Evolutionary conservation across 2,329 filamentous ascomycete species (phyloP), one percentile per base, ranked within the genome.

Genomic region (Clarireedia monteithiana): DNA sequence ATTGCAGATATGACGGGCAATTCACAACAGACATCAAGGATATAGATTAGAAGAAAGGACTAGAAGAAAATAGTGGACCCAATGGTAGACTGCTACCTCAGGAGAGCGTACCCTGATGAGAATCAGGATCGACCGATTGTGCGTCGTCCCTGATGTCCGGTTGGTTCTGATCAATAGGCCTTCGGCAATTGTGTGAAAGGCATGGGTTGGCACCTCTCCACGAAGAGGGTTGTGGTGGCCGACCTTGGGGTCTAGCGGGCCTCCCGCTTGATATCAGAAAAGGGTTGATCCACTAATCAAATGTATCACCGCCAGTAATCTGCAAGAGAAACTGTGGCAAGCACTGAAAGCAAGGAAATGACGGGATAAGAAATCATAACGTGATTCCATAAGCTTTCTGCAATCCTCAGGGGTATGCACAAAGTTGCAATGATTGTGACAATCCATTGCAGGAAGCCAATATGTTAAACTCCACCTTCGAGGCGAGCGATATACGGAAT

Each of bases 301-400:
- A 46, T 12, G 20, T 14, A 6, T 23, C 42, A 23, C 42, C 17
- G 12, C 42, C 62, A 63, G 53, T 66, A 56, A 61, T 53, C 34
- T 49, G 49, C n/a, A 24, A 48, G 48, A 24, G 27, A 45, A 59
- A 55, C 40, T 38, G 58, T 61, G 57, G 50, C 60, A 55, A 53
- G 45, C 50, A 26, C 20, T 30, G 53, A 46, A 55, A 55, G 34
- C 56, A 59, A 48, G 53, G 44, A 60, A 55, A 58, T 51, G 48
- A 60, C 63, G 63, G 63, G 64, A 64, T 42, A 49, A 56, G 49
- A 56, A 52, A 46, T 56, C 58, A 60, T 68, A 67, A 67, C 63
- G 66, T 69, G 67, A 68, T 66, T 45, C 57, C 51, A 58, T 58
- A 53, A 46, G 46, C 42, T 24, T 55, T 50, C 50, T 59, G 60